Evolutionary conservation across 2,329 filamentous ascomycete genomes (phyloP).

Genomic region (Clarireedia homoeocarpa): DNA sequence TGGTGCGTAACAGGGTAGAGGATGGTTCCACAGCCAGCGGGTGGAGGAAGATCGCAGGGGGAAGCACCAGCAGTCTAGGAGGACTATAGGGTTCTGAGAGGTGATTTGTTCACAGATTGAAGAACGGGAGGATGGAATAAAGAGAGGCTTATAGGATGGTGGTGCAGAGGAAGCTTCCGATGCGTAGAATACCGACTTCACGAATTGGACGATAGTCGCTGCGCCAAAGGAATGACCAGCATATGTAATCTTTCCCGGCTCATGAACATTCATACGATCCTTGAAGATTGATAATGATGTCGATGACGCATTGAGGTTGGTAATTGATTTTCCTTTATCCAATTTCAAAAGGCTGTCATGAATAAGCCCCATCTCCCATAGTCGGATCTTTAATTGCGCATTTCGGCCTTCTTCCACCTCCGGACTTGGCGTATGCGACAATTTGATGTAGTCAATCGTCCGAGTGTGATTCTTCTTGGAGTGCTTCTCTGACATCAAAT

Average conservation of each 20-base stretch:
- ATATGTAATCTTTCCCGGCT: slow-evolving; percentile 66
- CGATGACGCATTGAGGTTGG: slow-evolving; percentile 45
- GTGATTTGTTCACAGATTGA: slow-evolving; percentile 59
- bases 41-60: slow-evolving; percentile 59
- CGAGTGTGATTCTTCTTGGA: slow-evolving; percentile 25
- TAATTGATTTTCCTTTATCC: slow-evolving; percentile 44
- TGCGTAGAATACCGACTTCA: slow-evolving; percentile 72
- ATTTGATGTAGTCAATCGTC: slow-evolving; percentile 36
- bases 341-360: slow-evolving; percentile 61
- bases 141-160: slow-evolving; percentile 48
- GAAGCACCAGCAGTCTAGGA: slow-evolving; percentile 77
- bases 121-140: slow-evolving; percentile 47
- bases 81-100: slow-evolving; percentile 53
- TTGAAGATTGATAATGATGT: slow-evolving; percentile 50
- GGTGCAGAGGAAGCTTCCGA: slow-evolving; percentile 35
- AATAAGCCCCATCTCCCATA: slow-evolving; percentile 70
- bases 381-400: slow-evolving; percentile 62
- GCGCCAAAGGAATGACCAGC: slow-evolving; percentile 78
- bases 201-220: slow-evolving; percentile 63
- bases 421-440: slow-evolving; percentile 54
- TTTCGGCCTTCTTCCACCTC: slow-evolving; percentile 62
- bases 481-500: slow-evolving; percentile 26
- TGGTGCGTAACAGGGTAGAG: slow-evolving; percentile 58
- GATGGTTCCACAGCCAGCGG: slow-evolving; percentile 59
- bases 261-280: slow-evolving; percentile 56